Base-by-base conservation (phyloP, 1,139 yeast species). In the Pichia sorboxylosa region DNA sequence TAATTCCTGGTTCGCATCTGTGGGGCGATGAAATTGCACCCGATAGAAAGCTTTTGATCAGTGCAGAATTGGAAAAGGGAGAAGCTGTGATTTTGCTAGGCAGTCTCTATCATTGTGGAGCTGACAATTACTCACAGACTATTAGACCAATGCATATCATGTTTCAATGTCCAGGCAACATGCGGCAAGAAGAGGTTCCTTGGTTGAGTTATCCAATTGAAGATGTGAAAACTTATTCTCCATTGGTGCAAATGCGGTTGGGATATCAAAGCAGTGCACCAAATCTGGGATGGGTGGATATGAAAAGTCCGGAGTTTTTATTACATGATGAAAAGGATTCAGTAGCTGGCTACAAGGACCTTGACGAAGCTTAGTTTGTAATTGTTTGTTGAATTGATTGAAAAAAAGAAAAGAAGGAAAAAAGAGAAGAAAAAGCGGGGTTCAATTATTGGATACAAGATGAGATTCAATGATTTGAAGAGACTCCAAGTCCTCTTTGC, bases 1-100 rank as follows among this genome's bases (percentile, higher is more conserved):
- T 48, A 6, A 45, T 49, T 24, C 53, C 54, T 5, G 49, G 49
- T 5, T 46, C 51, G 15, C 54, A 49, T 39, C 37, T 47, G 16
- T 47, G 50, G 49, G 49, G 42, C 26, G 41, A 39, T 27, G 34
- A 39, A 17, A 37, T 36, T 27, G 33, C 40, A 13, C 44, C 44
- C 13, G 27, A 30, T 13, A 31, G 41, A 21, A 42, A 41, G 14
- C 36, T 35, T 17, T 19, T 37, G 6, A 29, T 41, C 10, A 30
- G 36, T 15, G 44, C 41, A 5, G 36, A 34, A 19, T 26, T 41
- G n/a, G 28, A 36, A 13, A 35, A 35, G 20, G 44, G 44, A 16
- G 42, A 41, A 15, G 42, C 43, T 4, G 33, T 41, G 8, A 29
- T 41, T 8, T 14, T 41, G 21, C 16, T 41, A 5, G 44, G 41